Evolutionary conservation across 2,329 filamentous ascomycete species (phyloP).

Genomic region (Apiospora malaysiana): DNA sequence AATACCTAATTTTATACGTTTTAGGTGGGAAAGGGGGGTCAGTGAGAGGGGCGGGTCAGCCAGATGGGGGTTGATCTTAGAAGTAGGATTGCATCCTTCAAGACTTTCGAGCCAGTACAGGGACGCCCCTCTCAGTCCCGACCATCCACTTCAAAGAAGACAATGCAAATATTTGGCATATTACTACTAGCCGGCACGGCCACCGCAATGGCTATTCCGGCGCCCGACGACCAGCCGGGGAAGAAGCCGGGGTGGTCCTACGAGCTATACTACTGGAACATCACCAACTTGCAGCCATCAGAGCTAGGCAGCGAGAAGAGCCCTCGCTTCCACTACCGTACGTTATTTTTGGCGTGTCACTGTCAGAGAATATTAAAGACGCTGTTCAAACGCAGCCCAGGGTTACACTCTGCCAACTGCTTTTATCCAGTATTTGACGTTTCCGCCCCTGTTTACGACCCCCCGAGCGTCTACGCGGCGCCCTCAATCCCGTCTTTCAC

Average conservation of each 20-base stretch:
- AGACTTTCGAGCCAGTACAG: not conserved
- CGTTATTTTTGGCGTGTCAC: not conserved
- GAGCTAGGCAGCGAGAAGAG: not conserved
- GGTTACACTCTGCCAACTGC: rapidly evolving
- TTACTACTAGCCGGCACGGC: not conserved
- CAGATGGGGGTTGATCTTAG: not conserved
- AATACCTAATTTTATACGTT: no score
- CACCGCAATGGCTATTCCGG: not conserved
- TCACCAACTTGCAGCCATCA: not conserved
- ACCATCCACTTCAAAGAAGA: no score
- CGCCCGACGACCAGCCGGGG: not conserved
- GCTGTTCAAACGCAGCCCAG: not conserved
- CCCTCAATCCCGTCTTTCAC: not conserved
- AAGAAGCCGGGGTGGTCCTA: constrained; percentile 9
- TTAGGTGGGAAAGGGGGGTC: no score
- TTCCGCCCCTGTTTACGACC: not conserved
- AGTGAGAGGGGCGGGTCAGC: no score
- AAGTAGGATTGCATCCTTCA: not conserved
- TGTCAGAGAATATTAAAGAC: no score
- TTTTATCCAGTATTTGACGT: not conserved
- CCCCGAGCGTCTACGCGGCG: not conserved
- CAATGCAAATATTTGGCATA: not conserved
- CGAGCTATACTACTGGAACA: constrained; percentile 4
- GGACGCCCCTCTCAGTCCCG: no score
- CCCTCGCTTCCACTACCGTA: not conserved